These are phyloP conservation scores for Nicotiana paniculata DNA, from an alignment of 257 asterid species.

Conservation along the genomic window DNA sequence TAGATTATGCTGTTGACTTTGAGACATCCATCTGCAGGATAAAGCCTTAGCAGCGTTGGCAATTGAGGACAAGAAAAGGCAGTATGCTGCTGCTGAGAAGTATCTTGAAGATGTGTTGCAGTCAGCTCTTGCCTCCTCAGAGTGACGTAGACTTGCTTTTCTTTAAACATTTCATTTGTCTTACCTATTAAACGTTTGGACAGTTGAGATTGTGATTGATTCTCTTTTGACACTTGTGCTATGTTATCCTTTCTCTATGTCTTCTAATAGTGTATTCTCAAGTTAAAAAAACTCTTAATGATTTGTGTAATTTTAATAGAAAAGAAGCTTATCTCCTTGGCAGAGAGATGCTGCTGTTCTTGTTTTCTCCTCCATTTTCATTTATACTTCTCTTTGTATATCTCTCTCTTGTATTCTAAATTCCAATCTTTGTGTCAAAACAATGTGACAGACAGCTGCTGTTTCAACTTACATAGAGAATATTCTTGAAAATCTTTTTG, in stretches of 20 bases:
- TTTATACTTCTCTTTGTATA: too few species aligned
- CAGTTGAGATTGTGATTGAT: not conserved
- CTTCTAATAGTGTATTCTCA: not conserved
- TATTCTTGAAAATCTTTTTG: too few species aligned
- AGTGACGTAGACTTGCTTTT: constrained; percentile 19
- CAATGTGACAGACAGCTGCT: too few species aligned
- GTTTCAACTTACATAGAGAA: too few species aligned
- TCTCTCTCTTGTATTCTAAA: too few species aligned
- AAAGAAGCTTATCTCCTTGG: not conserved
- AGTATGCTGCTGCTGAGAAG: constrained; percentile 92
- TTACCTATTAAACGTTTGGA: not conserved
- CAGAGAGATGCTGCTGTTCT: not conserved
- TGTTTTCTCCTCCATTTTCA: not conserved
- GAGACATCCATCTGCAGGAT: constrained; percentile 41
- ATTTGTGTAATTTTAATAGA: not conserved
- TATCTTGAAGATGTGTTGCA: constrained; percentile 94
- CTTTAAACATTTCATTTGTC: not conserved
- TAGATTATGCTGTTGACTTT: not conserved
- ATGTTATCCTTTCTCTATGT: not conserved
- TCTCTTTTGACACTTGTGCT: not conserved
- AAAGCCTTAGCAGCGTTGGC: constrained; percentile 97
- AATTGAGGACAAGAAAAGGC: constrained; percentile 92
- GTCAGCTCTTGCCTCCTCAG: constrained; percentile 87
- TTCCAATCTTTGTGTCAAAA: too few species aligned
- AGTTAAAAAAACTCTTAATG: not conserved